Base-by-base conservation (phyloP, 331 rosid genomes). In the Rosa hybrid region DNA sequence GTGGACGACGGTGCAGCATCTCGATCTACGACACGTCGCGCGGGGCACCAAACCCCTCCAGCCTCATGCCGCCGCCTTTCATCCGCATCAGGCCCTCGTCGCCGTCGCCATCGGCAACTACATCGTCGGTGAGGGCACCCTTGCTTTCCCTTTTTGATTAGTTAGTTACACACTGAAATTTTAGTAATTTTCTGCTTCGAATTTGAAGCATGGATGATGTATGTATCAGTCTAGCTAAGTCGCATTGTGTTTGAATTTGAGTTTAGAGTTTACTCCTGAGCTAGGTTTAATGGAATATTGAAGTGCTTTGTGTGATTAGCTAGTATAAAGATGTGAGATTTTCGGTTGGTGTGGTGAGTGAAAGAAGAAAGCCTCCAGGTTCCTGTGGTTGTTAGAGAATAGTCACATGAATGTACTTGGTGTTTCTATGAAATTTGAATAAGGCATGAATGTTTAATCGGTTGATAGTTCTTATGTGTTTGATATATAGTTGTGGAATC, bases 1-100 rank as follows among this genome's bases (percentile, higher is more conserved):
- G 96, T 96, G 99, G 99, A 81, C 92, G 82, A 93, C 98, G 76
- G 88, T 96, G 92, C 97, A 96, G 86, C 99, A 96, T 84, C 93
- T 96, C 89, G 97, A 96, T 91, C 94, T 96, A 38, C 96, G 93
- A 57, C 97, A 96, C 76, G 94, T 96, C 7, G 99, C 94, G 0
- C 90, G 88, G 25, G 87, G 90, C 53, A 86, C 76, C 6, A 89
- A 85, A 50, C 97, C 93, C 12, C 70, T 88, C 78, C 99, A 96
- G 80, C 99, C 99, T 74, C 99, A 96, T 75, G 98, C 98, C 46
- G 94, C 94, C 62, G 56, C 92, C 3, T 93, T 96, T 77, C 99
- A 96, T 82, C 94, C 99, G 30, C 90, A 89, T 75, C 99, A 93
- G 83, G 94, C 97, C 13, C 96, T 96, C 60, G 90, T 96, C 30